These are phyloP conservation scores for Geosmithia putterillii DNA, from an alignment of 2,329 filamentous ascomycete genomes.

Conservation along the genomic window DNA sequence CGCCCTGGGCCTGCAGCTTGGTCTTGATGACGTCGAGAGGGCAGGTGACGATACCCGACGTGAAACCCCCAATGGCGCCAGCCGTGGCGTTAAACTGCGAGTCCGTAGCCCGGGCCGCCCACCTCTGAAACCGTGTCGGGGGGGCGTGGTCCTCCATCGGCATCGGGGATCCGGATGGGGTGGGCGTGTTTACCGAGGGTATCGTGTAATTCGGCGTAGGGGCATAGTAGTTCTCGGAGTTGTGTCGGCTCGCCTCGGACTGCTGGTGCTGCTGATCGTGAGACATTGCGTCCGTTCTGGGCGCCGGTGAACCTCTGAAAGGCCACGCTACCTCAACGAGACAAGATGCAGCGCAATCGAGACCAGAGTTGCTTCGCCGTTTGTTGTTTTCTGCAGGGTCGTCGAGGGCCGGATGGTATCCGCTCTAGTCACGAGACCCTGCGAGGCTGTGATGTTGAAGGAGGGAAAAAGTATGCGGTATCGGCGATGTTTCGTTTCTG, in stretches of 20 bases:
- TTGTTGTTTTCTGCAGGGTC: not conserved
- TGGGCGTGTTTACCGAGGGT: conserved; percentile 14
- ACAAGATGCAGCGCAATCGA: not conserved
- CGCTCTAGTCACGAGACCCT: not conserved
- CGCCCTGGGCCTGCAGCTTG: conserved; percentile 89
- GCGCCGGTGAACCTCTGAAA: not conserved
- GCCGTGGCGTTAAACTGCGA: conserved; percentile 70
- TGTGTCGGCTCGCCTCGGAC: conserved; percentile 17
- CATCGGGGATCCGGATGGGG: conserved; percentile 1
- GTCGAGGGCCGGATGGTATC: not conserved
- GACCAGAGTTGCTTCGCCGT: not conserved
- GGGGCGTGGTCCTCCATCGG: conserved; percentile 16
- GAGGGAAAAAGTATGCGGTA: not conserved
- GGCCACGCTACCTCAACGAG: not conserved
- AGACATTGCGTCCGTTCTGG: conserved; percentile 30
- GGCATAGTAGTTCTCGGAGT: conserved; percentile 20
- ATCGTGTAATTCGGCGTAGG: conserved; percentile 18
- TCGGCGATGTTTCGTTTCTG: too few relatives aligned
- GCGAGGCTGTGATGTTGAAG: not conserved
- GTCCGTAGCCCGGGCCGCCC: conserved; percentile 43
- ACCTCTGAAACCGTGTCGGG: conserved; percentile 38
- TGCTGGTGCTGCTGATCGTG: conserved; percentile 33
- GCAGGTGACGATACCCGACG: conserved; percentile 88
- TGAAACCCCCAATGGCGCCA: conserved; percentile 81
- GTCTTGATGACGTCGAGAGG: conserved; percentile 99